These are phyloP conservation scores for Thalassia testudinum DNA, from an alignment of 116 monocot genomes.

Conservation along the genomic window DNA sequence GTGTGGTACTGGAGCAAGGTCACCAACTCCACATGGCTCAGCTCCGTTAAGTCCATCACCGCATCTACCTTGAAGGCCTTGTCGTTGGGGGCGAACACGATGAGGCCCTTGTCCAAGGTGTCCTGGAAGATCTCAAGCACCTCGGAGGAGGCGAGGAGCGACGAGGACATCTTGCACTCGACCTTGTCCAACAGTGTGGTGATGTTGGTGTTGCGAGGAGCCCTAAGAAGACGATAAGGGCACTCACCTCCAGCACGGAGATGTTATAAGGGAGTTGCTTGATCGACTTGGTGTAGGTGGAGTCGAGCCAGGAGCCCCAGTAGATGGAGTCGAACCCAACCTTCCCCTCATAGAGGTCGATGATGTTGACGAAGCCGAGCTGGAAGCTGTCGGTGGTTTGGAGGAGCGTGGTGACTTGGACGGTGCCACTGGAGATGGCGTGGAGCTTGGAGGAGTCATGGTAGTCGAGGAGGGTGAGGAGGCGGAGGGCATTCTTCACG, in stretches of 20 bases:
- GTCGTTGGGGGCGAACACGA: slow-evolving; percentile 71
- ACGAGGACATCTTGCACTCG: slow-evolving; percentile 70
- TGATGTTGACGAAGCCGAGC: slow-evolving; percentile 70
- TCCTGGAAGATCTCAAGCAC: slow-evolving; percentile 50
- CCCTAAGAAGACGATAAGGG: slow-evolving; percentile 51
- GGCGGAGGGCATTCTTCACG: slow-evolving; percentile 67
- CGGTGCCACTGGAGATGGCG: slow-evolving; percentile 43
- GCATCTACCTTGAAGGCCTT: slow-evolving; percentile 51
- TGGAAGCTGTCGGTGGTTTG: slow-evolving; percentile 68
- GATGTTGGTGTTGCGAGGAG: slow-evolving; percentile 31
- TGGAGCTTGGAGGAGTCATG: slow-evolving; percentile 77
- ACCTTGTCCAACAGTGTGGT: slow-evolving; percentile 48
- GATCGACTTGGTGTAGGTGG: slow-evolving; percentile 45
- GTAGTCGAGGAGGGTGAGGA: slow-evolving; percentile 86
- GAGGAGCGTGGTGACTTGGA: slow-evolving; percentile 55
- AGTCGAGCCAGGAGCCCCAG: slow-evolving; percentile 31
- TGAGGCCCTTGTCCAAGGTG: slow-evolving; percentile 55
- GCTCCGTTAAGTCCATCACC: slow-evolving; percentile 30
- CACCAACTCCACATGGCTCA: slow-evolving; percentile 48
- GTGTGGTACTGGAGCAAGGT: slow-evolving; percentile 73
- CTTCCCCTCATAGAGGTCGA: slow-evolving; percentile 32
- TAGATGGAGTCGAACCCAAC: slow-evolving; percentile 44
- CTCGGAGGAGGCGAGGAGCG: slow-evolving; percentile 30
- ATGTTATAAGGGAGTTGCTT: slow-evolving; percentile 55
- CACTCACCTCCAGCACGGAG: slow-evolving; percentile 64